phyloP scores from a whole-genome alignment of 345 rosid species.

The Moricandia arvensis region DNA sequence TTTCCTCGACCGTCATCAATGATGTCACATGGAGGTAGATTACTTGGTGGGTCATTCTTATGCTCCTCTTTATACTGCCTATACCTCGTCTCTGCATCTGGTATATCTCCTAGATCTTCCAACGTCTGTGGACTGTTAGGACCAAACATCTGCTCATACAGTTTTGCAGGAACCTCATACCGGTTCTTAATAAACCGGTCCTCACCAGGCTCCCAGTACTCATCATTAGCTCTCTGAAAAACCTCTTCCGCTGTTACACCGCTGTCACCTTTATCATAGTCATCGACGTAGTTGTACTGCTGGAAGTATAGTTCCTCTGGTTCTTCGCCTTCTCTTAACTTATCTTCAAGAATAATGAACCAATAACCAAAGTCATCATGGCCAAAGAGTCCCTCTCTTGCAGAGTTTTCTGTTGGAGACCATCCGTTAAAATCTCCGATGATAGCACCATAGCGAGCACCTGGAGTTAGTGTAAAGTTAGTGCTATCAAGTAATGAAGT shows the following conservation, averaged over 20 bases:
- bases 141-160: conserved; percentile 88
- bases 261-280: conserved; percentile 90
- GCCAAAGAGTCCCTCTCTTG: conserved; percentile 83
- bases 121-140: conserved; percentile 87
- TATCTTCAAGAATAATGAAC: conserved; percentile 90
- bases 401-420: conserved; percentile 83
- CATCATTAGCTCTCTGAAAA: conserved; percentile 76
- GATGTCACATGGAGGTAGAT: conserved; percentile 74
- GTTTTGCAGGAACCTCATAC: conserved; percentile 79
- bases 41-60: conserved; percentile 86
- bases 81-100: conserved; percentile 80
- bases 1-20: conserved; percentile 78
- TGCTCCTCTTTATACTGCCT: conserved; percentile 75
- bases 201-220: conserved; percentile 99
- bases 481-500: not conserved
- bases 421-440: conserved; percentile 90
- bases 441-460: conserved; percentile 92
- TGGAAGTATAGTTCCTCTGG: conserved; percentile 94
- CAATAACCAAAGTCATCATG: conserved; percentile 95
- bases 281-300: conserved; percentile 83
- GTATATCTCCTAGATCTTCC: conserved; percentile 76
- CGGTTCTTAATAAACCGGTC: conserved; percentile 75
- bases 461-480: conserved; percentile 38
- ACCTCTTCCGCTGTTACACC: conserved; percentile 71
- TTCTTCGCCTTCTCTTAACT: conserved; percentile 74